These are phyloP conservation scores for Microcos paniculata DNA, from an alignment of 345 rosid genomes.

Conservation along the genomic window DNA sequence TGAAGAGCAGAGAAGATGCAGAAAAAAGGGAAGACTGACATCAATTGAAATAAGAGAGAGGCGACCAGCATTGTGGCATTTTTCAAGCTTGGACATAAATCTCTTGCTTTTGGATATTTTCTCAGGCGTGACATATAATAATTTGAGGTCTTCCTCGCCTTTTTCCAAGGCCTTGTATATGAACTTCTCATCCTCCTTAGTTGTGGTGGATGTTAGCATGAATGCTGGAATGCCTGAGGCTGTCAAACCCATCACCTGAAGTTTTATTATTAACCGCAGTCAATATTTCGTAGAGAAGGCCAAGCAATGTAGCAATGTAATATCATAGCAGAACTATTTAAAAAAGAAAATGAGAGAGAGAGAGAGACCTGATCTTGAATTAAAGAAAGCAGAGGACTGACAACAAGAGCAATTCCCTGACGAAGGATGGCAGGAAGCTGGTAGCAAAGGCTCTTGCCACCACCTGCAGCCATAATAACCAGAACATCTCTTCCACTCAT, in stretches of 20 bases:
- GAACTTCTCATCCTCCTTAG: slow-evolving; percentile 85
- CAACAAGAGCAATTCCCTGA: slow-evolving; percentile 75
- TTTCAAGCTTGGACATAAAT: slow-evolving; percentile 99
- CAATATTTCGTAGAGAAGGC: not conserved
- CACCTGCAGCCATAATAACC: slow-evolving; percentile 98
- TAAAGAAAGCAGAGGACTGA: slow-evolving; percentile 89
- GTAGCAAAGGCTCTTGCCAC: slow-evolving; percentile 97
- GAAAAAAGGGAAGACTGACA: slow-evolving; percentile 44
- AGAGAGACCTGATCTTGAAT: slow-evolving; percentile 87
- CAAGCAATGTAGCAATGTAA: not conserved
- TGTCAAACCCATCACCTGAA: slow-evolving; percentile 89
- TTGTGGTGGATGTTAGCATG: slow-evolving; percentile 86
- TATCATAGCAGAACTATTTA: not conserved
- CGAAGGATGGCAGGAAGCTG: slow-evolving; percentile 87
- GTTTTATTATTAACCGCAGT: not conserved
- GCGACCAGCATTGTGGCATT: slow-evolving; percentile 67
- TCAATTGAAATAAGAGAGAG: slow-evolving; percentile 84
- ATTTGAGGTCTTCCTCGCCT: slow-evolving; percentile 79
- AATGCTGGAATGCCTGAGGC: slow-evolving; percentile 79
- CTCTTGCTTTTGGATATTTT: slow-evolving; percentile 96
- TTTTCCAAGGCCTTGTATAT: slow-evolving; percentile 89
- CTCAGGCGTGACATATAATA: slow-evolving; percentile 91
- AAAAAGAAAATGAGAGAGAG: not conserved
- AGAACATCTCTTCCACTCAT: slow-evolving; percentile 83
- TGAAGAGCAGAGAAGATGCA: not conserved